Conservation (phyloP, 768 basidiomycete genomes). For the Lactarius indigo region DNA sequence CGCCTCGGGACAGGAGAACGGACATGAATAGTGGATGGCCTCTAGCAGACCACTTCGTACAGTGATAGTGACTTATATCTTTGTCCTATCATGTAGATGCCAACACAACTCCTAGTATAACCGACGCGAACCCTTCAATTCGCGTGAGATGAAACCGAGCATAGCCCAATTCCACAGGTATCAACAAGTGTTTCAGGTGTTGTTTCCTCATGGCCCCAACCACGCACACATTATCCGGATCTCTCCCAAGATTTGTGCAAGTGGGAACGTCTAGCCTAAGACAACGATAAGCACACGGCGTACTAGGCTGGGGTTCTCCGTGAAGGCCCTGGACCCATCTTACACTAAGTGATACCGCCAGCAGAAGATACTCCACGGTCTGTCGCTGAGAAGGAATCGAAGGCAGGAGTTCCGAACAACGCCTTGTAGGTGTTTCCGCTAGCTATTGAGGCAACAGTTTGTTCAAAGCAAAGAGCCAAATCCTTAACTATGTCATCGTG, state of each 20-base stretch:
- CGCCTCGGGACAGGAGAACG: background rate
- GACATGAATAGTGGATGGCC: background rate
- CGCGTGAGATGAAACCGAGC: background rate
- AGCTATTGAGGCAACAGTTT: background rate
- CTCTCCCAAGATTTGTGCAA: background rate
- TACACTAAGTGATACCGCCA: background rate
- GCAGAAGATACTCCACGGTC: too few species aligned
- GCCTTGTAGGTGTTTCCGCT: background rate
- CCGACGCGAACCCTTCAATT: background rate
- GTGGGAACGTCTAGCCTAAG: background rate
- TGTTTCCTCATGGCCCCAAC: background rate
- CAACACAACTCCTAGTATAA: background rate
- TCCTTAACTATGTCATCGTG: background rate
- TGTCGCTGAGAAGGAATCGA: background rate
- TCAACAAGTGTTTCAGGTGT: background rate
- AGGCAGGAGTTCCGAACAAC: background rate
- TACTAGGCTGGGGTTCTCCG: background rate
- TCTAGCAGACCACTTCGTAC: background rate
- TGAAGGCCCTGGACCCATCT: background rate
- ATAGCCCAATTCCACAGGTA: background rate
- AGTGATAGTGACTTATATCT: background rate
- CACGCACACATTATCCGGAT: background rate
- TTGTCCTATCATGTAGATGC: background rate
- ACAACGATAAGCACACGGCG: background rate
- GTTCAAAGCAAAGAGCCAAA: background rate